phyloP scores from a whole-genome alignment of 2,329 filamentous ascomycete species.

The Ophiocordyceps camponoti-floridani region DNA sequence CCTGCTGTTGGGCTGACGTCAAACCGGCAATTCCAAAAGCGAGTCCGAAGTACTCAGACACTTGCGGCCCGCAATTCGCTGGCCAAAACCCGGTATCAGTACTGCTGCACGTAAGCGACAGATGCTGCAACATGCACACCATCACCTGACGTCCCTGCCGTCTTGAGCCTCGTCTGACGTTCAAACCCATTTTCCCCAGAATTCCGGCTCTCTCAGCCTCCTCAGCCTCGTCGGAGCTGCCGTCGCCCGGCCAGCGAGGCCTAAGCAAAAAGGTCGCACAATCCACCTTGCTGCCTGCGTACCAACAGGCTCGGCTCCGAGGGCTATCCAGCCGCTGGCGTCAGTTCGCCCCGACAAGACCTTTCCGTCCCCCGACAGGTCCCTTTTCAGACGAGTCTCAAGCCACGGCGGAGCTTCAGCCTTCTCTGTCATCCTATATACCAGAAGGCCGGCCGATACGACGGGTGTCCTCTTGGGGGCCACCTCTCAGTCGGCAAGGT shows the following conservation, averaged over 20 bases:
- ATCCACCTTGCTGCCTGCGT: neutral
- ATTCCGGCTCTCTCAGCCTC: neutral
- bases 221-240: neutral
- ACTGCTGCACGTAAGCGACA: neutral
- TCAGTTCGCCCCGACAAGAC: neutral
- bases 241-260: neutral
- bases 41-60: no score
- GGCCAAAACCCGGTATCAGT: no score
- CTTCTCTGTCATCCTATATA: neutral
- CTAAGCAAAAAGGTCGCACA: neutral
- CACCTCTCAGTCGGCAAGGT: conserved; percentile 33
- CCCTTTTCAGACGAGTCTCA: neutral
- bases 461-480: conserved; percentile 17
- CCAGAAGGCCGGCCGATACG: neutral
- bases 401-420: neutral
- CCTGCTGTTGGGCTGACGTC: no score
- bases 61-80: no score
- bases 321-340: neutral
- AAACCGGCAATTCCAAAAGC: no score
- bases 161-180: neutral
- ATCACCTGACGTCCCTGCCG: neutral
- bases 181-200: neutral
- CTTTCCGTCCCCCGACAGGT: neutral
- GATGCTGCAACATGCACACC: neutral
- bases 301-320: neutral